Evolutionary conservation across 257 asterid genomes (phyloP).

Genomic region (Salvia rosmarinus): DNA sequence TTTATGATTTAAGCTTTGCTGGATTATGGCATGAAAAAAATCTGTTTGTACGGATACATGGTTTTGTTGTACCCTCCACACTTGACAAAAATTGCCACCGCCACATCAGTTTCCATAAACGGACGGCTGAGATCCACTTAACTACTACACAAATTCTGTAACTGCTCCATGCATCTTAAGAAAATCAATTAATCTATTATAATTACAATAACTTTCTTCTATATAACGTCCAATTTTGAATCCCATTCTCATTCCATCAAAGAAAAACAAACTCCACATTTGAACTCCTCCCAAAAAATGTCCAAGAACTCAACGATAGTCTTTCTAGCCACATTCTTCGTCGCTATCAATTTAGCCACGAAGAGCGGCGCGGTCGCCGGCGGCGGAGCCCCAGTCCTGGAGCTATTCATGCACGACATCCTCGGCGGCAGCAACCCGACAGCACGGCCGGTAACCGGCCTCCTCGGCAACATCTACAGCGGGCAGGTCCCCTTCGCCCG

Average conservation of each 20-base stretch:
- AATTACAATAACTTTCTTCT: neutral
- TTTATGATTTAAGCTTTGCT: neutral
- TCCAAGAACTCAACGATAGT: conserved; percentile 27
- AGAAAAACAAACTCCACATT: neutral
- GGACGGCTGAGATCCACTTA: conserved; percentile 27
- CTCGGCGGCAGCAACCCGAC: conserved; percentile 91
- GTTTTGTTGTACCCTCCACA: conserved; percentile 54
- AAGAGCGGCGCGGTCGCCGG: conserved; percentile 31
- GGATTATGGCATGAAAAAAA: neutral
- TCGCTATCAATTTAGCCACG: conserved; percentile 25
- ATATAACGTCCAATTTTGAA: neutral
- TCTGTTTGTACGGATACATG: conserved; percentile 14
- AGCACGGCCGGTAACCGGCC: conserved; percentile 80
- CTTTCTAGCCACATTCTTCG: conserved; percentile 37
- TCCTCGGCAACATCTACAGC: conserved; percentile 81
- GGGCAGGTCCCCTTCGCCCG: conserved; percentile 92
- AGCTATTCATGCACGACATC: conserved; percentile 87
- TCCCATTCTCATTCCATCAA: neutral
- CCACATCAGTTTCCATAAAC: neutral
- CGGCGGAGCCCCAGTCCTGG: conserved; percentile 44
- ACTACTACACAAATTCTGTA: neutral
- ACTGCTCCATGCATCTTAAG: conserved; percentile 11
- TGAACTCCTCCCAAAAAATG: conserved; percentile 39
- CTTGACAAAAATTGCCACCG: neutral
- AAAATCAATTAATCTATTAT: neutral